Base-by-base conservation (phyloP, 768 basidiomycete genomes). In the Pleurotus sapidus region DNA sequence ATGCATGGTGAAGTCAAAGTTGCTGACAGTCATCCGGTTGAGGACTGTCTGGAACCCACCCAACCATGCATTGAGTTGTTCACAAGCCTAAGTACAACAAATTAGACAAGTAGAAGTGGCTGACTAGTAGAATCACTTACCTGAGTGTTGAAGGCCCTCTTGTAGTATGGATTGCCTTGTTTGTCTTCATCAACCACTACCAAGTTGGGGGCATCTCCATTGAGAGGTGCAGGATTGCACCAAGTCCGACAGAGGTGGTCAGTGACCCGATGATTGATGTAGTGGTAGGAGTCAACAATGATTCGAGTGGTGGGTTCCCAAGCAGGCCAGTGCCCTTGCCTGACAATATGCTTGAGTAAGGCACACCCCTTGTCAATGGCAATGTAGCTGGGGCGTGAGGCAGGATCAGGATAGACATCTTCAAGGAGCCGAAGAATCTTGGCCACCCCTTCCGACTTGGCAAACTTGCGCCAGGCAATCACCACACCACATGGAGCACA, bases 1-100 rank as follows among this genome's bases (percentile, higher is more conserved):
- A 49, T 48, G 46, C 12, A 57, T 39, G 18, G 34, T 39, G 45
- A 46, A 57, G 46, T 57, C 34, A 48, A 68, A 71, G 57, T 69
- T 70, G 3, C 56, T 45, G 20, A 55, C 51, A 5, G 59, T 60
- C 65, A 70, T 71, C 46, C 63, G 48, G 27, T 64, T 66, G 27
- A 72, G 49, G 61, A 67, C 66, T 30, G 65, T 59, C 46, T 72
- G 67, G 67, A 65, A 72, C 7, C 70, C 67, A 48, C 61, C 67
- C 27, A 72, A 46, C 70, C 71, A 73, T 11, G 65, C 56, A 66
- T 70, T 71, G 15, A 72, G 62, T 57, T 72, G 69, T 38, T 72
- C 67, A 60, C 68, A 68, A 48, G 65, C 68, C 57, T 68, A 58
- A 34, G 8, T 34, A 34, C 8, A 30, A 30, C 49, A 24, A 30